Evolutionary conservation across 371 early-diverging fungal genomes (phyloP), one percentile per base, ranked within the genome.

Genomic region (Lichtheimia ornata): DNA sequence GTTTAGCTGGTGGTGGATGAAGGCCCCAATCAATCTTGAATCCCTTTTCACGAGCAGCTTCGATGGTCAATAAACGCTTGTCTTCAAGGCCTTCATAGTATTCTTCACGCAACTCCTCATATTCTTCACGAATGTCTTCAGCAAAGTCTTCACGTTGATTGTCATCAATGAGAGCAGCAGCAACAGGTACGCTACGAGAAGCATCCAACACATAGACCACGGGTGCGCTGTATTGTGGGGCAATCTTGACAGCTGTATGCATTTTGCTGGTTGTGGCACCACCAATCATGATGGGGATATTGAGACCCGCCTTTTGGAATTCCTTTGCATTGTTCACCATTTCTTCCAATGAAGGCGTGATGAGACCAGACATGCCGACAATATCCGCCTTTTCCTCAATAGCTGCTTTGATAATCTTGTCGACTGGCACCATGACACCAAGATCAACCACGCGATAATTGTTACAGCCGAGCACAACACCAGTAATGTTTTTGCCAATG

Each of bases 231-330:
- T 93, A 93, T 40, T 91, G 86, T 22, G 97, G 97, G 0, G 94
- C 89, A 63, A 96, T 95, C 76, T 96, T 96, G 53, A 96, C 97
- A 11, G 97, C 95, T 0, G 96, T 95, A 70, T 96, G 97, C 72
- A 94, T 94, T 75, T 94, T 95, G 65, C 91, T 91, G 3, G 97
- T 96, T 1, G 97, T 96, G 2, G 97, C 97, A 45, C 96, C 97
- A 50, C 97, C 97, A 61, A 96, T 94, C 42, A 96, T 72, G 56
- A 96, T 83, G 12, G 97, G 97, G 25, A 87, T 79, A 67, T 90
- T 94, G 64, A 95, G 67, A n/a, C 93, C 93, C 11, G 84, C 87
- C 35, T 93, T 87, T 81, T 96, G 84, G 74, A 92, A 88, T 76
- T 95, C 95, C 73, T 89, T 90, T 56, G 95, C 94, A 5, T 94